Base-by-base conservation (phyloP, 2,329 filamentous ascomycete species). In the Fusarium newnesense region DNA sequence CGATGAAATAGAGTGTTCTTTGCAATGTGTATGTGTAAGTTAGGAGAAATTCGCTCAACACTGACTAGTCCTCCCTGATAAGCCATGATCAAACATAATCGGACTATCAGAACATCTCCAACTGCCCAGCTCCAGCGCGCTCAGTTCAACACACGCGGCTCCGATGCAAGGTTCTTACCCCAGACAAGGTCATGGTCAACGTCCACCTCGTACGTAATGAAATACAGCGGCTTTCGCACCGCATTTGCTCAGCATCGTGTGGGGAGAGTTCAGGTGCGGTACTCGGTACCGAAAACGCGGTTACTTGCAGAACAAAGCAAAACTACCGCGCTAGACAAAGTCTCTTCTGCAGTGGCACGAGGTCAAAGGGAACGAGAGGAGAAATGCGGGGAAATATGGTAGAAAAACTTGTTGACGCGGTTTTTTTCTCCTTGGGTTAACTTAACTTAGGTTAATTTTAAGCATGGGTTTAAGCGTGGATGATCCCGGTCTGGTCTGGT, bases 381-480 rank as follows among this genome's bases (percentile, higher is more conserved):
- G 65, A 68, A 76, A 58, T 72, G 74, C 71, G 73, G 73, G 66
- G 70, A 54, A 60, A 62, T 40, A 24, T 39, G 49, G n/a, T 36
- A 13, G 32, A 36, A 36, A 36, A 50, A n/a, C 24, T 24, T 24
- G 24, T 24, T 34, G 47, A 24, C n/a, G 16, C 47, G 10, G 30
- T 18, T 34, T 67, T 62, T 66, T 43, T n/a, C 32, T 47, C 28
- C 34, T 24, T 18, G 30, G n/a, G 19, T 34, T 24, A 30, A 30
- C 13, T 47, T 49, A 34, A 30, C 13, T 47, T 49, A 36, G 49
- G 30, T 52, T 60, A 70, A 49, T 60, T 69, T 70, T 69, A 69
- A 74, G 71, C 71, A 72, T 73, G 71, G 67, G 54, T 65, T 73
- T 74, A 74, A 74, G 71, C 70, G 59, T 63, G 53, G 30, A 36